Base-by-base conservation (phyloP, 768 basidiomycete genomes). In the Infundibulicybe gibba region DNA sequence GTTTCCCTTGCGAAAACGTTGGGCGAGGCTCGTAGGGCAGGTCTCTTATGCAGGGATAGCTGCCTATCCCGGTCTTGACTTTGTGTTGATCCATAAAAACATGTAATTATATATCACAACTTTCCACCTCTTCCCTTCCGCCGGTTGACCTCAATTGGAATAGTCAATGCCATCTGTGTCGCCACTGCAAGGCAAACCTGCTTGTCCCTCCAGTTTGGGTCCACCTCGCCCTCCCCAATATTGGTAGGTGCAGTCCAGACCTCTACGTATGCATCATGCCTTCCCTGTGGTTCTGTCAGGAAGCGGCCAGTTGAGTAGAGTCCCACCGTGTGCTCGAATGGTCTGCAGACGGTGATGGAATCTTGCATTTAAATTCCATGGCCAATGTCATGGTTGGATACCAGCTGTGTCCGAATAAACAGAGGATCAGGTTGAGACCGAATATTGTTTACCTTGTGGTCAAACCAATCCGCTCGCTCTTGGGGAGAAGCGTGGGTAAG, bases 231-330 rank as follows among this genome's bases (percentile, higher is more conserved):
- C 45, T 74, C 71, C 2, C 75, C 79, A 33, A 81, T 65, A 45
- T 79, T 68, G 37, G 68, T 65, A 1, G 85, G 85, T 9, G 83
- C 80, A 5, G 80, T 79, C 84, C 84, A 87, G 11, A 85, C 65
- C 54, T 85, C 85, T 3, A 77, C 73, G 51, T 77, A 77, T 3
- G 61, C 54, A 40, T 85, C 81, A 51, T 87, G 83, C 47, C 82
- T 66, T 6, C 75, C 74, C 48, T 76, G 70, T 0, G 80, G 80
- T 37, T 76, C 66, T 40, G 73, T 71, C 48, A 79, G 55, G 57
- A 83, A 85, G 6, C 68, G 69, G 1, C 78, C 72, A 12, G 63
- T 62, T 14, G 75, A 71, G 55, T 80, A 85, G 2, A 85, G 16
- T 1, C 78, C 83, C 6, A 85, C 77, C 0, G 79, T 82, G 9